Base-by-base conservation (phyloP, 2,329 filamentous ascomycete genomes). In the Hypoxylon sp. region DNA sequence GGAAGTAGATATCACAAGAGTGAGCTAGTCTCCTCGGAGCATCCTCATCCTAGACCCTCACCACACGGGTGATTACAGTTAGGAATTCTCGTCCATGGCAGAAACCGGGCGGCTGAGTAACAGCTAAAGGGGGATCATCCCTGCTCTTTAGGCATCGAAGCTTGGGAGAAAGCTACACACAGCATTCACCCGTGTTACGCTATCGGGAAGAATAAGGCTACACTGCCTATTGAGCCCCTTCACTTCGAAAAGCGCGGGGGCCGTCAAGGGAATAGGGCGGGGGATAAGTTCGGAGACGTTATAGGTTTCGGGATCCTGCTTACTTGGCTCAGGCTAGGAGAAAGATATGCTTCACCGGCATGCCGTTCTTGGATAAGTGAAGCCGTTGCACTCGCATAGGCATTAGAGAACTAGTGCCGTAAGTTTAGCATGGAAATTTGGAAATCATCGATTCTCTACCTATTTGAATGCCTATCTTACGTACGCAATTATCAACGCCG, bases 131-230 rank as follows among this genome's bases (percentile, higher is more conserved):
- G 63, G 60, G 64, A 61, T 59, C 40, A 69, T 60, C 67, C 67
- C 46, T 66, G 61, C 46, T 53, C 24, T 57, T 64, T 26, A 48
- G 67, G 61, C 54, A 64, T 64, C 60, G 57, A 69, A 36, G 33
- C 42, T 69, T 64, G 67, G 64, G 40, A 62, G 48, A 62, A 48
- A 57, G 36, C 49, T 56, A 60, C 20, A 45, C 57, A 69, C 67
- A 53, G 22, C 67, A 69, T 64, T 45, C 46, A 42, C 42, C 50
- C 24, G 64, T 69, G 55, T 50, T 48, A 69, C 66, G n/a, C 20
- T 53, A 2, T 62, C 66, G 66, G 66, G 24, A 58, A 61, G 55
- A 55, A 56, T 51, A 62, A 26, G 49, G 38, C 42, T 38, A 40
- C 28, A 12, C 33, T 40, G 50, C 14, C 36, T 44, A 8, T 28